Evolutionary conservation across 2,329 filamentous ascomycete genomes (phyloP).

Genomic region (Botrytis fragariae): DNA sequence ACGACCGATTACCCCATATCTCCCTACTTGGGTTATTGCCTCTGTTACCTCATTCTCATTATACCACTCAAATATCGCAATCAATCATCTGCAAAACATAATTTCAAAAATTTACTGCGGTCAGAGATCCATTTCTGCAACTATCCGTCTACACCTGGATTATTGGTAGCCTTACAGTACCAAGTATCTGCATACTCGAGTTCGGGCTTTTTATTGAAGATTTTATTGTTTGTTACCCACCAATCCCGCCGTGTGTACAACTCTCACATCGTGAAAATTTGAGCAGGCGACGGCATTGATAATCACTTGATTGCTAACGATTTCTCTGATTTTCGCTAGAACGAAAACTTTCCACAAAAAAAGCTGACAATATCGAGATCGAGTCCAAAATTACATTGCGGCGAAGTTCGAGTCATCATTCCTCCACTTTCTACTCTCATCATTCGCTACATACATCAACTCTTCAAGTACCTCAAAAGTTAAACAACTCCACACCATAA

Average conservation of each 20-base stretch:
- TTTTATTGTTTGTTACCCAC: slow-evolving; percentile 12
- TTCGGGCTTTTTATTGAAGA: not conserved
- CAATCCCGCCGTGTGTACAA: not conserved
- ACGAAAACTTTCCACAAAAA: not conserved
- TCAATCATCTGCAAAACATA: slow-evolving; percentile 12
- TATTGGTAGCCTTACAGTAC: slow-evolving; percentile 17
- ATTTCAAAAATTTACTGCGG: not conserved
- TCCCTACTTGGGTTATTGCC: not conserved
- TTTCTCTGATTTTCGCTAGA: slow-evolving; percentile 13
- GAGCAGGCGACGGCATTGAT: not conserved
- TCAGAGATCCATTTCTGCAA: slow-evolving; percentile 10
- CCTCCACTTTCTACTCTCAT: slow-evolving; percentile 8
- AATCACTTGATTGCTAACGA: slow-evolving; percentile 11
- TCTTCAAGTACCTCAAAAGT: not conserved
- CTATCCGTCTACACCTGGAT: slow-evolving; percentile 1
- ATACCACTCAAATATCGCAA: slow-evolving; percentile 2
- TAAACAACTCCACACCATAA: not conserved
- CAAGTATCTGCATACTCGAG: not conserved
- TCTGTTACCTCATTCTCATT: not conserved
- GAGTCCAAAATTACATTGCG: not conserved
- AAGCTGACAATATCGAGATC: slow-evolving; percentile 4
- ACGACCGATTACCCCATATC: slow-evolving; percentile 8
- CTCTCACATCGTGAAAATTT: not conserved
- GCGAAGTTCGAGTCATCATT: slow-evolving; percentile 10
- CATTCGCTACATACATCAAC: not conserved